Evolutionary conservation across 345 rosid genomes (phyloP), one percentile per base, ranked within the genome.

Genomic region (Noccaea bulbosa): DNA sequence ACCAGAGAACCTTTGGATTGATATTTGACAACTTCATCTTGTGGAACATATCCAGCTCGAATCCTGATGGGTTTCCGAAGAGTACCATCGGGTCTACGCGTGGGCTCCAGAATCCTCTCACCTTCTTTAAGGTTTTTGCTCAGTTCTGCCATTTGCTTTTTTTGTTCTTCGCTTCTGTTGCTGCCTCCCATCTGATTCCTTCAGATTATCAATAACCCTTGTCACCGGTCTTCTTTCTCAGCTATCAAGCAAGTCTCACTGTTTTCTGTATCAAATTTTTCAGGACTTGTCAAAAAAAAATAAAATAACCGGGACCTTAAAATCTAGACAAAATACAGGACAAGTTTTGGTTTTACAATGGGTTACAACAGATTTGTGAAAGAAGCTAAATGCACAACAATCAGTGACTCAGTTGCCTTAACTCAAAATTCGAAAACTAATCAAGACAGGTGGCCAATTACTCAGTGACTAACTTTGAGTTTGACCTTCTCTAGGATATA

Each of bases 41-140:
- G 89, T 14, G 98, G 97, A 34, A 73, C 77, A 64, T 89, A 83
- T n/a, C 92, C 92, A 17, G 98, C 96, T 61, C 98, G 93, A 78
- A 94, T 87, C 77, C 83, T 80, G 50, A 94, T 83, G 60, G 97
- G 90, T 76, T 91, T 91, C 4, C 96, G 83, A 69, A 87, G 85
- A 9, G 92, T 86, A n/a, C 97, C 96, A 76, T 94, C 96, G 44
- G 99, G 96, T 74, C 98, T 81, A 46, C 89, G 81, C 11, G 86
- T 86, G 10, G 99, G 99, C 22, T 86, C 97, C 49, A 94, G 37
- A 63, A 92, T 82, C 47, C 98, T 81, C 77, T 94, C 99, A n/a
- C 99, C 98, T 81, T 89, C 96, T 79, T 92, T 94, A 76, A 89
- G 92, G 89, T 83, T 89, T 88, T 88, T 81, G 85, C 88, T 82